Evolutionary conservation across 192 early-diverging fungal genomes (phyloP).

Genomic region (Entomortierella parvispora): DNA sequence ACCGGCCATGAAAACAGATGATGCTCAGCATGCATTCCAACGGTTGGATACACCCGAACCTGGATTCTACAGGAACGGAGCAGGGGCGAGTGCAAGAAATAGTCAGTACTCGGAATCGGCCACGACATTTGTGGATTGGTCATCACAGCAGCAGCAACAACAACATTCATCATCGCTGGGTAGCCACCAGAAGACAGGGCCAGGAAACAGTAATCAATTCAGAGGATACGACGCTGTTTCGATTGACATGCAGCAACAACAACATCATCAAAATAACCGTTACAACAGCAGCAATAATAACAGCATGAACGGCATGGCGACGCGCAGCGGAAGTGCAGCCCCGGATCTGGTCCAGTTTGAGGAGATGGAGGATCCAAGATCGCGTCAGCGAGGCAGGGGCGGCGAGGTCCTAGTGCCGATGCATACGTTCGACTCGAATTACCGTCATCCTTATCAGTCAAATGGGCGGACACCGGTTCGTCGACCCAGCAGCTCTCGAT

Average conservation of each 20-base stretch:
- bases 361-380: background rate
- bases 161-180: constrained; percentile 9
- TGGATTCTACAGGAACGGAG: constrained; percentile 3
- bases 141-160: constrained; percentile 16
- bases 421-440: constrained; percentile 26
- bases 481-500: constrained; percentile 37
- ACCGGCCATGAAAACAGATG: background rate
- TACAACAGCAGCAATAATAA: constrained; percentile 7
- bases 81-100: constrained; percentile 23
- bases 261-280: background rate
- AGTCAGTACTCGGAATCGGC: constrained; percentile 38
- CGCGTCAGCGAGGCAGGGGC: constrained; percentile 23
- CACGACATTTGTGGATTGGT: constrained; percentile 34
- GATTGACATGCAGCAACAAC: constrained; percentile 23
- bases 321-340: background rate
- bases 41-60: constrained; percentile 35
- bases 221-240: background rate
- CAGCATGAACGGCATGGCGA: too few relatives aligned
- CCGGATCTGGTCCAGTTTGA: constrained; percentile 31
- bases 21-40: constrained; percentile 23
- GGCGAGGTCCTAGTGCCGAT: constrained; percentile 51
- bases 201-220: too few relatives aligned
- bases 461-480: constrained; percentile 14
- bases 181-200: background rate
- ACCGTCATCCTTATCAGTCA: constrained; percentile 1